phyloP scores from a whole-genome alignment of 2,329 filamentous ascomycete genomes.

The Coleophoma cylindrospora region DNA sequence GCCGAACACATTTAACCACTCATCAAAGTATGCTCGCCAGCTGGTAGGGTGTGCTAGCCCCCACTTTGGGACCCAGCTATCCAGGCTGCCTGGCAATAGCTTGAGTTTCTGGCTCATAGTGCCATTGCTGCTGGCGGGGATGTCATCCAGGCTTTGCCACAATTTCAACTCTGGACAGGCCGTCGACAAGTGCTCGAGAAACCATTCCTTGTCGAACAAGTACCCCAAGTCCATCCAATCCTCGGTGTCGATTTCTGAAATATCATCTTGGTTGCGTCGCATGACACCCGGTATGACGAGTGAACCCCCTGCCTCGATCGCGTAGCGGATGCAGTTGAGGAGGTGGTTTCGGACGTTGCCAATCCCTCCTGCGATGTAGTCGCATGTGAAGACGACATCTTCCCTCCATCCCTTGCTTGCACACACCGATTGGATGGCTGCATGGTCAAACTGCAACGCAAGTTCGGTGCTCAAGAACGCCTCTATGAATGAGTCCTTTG shows the following conservation, averaged over 20 bases:
- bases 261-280: neutral
- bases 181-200: neutral
- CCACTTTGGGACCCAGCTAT: neutral
- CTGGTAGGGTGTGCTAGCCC: neutral
- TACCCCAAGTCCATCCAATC: neutral
- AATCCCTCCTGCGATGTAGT: constrained; percentile 28
- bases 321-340: constrained; percentile 37
- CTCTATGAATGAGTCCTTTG: neutral
- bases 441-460: neutral
- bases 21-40: neutral
- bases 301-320: constrained; percentile 38
- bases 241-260: neutral
- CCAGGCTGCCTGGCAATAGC: neutral
- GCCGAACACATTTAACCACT: neutral
- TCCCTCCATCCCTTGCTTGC: neutral
- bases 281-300: constrained; percentile 10
- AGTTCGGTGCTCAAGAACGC: neutral
- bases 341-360: constrained; percentile 36
- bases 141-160: neutral
- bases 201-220: neutral
- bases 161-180: neutral
- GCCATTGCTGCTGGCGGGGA: neutral
- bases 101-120: neutral
- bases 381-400: neutral
- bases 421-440: neutral